These are phyloP conservation scores for Umbellularia californica DNA, from an alignment of 164 flowering plant species.

Conservation along the genomic window DNA sequence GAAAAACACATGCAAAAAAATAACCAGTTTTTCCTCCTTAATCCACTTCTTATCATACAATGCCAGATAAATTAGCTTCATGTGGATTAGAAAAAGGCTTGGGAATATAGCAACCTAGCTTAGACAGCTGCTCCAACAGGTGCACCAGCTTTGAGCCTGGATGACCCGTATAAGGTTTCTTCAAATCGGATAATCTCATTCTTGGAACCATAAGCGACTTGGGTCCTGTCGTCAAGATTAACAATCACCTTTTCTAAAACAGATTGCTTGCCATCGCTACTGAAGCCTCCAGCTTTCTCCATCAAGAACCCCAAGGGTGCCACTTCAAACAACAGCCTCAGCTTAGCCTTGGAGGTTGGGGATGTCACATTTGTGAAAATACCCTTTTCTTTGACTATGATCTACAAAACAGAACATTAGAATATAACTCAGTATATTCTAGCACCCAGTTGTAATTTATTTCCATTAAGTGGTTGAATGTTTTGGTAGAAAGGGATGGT, in stretches of 20 bases:
- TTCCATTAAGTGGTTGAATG: too few relatives aligned
- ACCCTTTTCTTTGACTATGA: conserved; percentile 96
- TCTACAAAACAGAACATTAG: conserved; percentile 35
- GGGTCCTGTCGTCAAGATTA: conserved; percentile 82
- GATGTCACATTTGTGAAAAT: conserved; percentile 90
- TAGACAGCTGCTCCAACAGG: conserved; percentile 88
- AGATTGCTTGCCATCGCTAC: conserved; percentile 84
- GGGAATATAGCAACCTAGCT: conserved; percentile 3
- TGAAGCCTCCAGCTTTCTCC: conserved; percentile 91
- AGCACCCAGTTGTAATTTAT: too few relatives aligned
- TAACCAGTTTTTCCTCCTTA: not conserved
- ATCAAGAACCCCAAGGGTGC: conserved; percentile 87
- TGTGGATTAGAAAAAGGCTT: not conserved
- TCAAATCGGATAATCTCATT: conserved; percentile 92
- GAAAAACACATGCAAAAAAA: not conserved
- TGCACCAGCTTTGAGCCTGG: conserved; percentile 70
- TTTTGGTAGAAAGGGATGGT: too few relatives aligned
- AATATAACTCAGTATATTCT: not conserved
- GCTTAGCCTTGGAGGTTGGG: conserved; percentile 86
- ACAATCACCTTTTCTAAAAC: conserved; percentile 73
- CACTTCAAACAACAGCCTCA: conserved; percentile 90
- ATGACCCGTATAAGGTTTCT: conserved; percentile 82
- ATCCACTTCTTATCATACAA: not conserved
- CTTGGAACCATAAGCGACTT: conserved; percentile 96
- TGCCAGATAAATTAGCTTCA: not conserved